phyloP scores from a whole-genome alignment of 257 asterid genomes.

The Leonotis leonurus region DNA sequence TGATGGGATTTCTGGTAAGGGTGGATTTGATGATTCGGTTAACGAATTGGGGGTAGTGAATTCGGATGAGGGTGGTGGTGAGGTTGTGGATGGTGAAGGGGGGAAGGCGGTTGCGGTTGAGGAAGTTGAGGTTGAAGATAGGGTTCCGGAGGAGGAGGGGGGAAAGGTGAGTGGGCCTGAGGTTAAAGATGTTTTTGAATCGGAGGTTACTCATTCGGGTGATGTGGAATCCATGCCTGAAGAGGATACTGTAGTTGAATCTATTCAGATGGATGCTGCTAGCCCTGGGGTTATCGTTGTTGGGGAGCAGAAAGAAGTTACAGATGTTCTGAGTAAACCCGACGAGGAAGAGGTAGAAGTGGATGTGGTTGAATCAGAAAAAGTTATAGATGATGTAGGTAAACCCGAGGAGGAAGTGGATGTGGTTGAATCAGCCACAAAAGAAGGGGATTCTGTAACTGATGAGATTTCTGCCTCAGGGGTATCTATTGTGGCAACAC shows the following conservation, averaged over 20 bases:
- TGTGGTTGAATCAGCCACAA: constrained; percentile 6
- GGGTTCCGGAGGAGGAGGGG: neutral
- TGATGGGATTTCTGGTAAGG: neutral
- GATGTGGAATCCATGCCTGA: constrained; percentile 24
- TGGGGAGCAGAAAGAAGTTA: constrained; percentile 24
- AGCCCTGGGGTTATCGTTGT: constrained; percentile 37
- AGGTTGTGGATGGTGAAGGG: constrained; percentile 9
- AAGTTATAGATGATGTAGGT: constrained; percentile 3
- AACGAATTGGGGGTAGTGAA: constrained; percentile 19
- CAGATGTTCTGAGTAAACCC: too few species aligned
- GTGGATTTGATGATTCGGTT: constrained; percentile 4
- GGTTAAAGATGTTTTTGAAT: constrained; percentile 14
- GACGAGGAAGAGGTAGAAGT: too few species aligned
- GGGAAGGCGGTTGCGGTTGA: constrained; percentile 6
- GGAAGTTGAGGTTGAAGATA: constrained; percentile 6
- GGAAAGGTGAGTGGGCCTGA: constrained; percentile 12
- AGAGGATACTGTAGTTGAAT: constrained; percentile 41
- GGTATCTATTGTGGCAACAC: constrained; percentile 24
- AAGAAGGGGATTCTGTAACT: constrained; percentile 35
- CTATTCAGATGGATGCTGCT: constrained; percentile 32
- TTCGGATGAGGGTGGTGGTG: constrained; percentile 11
- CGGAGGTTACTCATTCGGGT: constrained; percentile 11
- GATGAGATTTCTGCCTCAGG: constrained; percentile 22
- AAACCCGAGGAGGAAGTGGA: constrained; percentile 6
- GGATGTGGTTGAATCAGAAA: constrained; percentile 2